Evolutionary conservation across 2,329 filamentous ascomycete genomes (phyloP), one percentile per base, ranked within the genome.

Genomic region (Shiraia sp.): DNA sequence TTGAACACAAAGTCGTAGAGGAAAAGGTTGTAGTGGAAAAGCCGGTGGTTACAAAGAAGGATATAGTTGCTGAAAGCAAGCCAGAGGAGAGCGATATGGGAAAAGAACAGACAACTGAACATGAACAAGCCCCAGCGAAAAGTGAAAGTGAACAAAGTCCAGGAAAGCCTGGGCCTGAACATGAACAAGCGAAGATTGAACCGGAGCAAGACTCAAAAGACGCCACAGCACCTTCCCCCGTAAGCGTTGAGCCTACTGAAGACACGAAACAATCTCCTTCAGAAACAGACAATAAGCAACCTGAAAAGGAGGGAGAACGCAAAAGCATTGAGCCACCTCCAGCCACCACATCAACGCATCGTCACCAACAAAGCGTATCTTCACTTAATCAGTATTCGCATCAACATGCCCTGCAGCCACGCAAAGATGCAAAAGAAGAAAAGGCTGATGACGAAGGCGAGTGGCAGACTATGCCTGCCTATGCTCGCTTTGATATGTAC

Each of bases 391-490:
- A 8, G 90, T 97, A 88, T 77, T 97, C 93, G 1, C 92, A 99
- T 65, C 90, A 96, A 70, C 83, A 86, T 52, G 72, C 90, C 34
- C 79, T 83, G 12, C 76, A 82, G 12, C 49, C 76, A 6, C 62
- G 55, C 4, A 44, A 61, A 29, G 65, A n/a, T n/a, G n/a, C n/a
- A n/a, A n/a, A 81, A 10, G 67, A 73, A 10, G 73, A 79, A 32
- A 73, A 79, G 2, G 75, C 80, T 3, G 75, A 80, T 3, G 87
- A 88, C 14, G 77, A 82, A 9, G 82, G 82, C 5, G 87, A 87
- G n/a, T 99, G 93, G 93, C 90, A 96, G 72, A 81, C 83, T 2
- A 99, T 99, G 93, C 93, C 92, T 2, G 84, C 93, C 1, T 90
- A 91, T 61, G 93, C 91, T 6, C 86, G 87, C 26, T 95, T 93